A percentile compares a stretch with the other conserved stretches of the same genome.
Conservation (phyloP, 805 yeast genomes). For the Saccharomycopsis schoenii region DNA sequence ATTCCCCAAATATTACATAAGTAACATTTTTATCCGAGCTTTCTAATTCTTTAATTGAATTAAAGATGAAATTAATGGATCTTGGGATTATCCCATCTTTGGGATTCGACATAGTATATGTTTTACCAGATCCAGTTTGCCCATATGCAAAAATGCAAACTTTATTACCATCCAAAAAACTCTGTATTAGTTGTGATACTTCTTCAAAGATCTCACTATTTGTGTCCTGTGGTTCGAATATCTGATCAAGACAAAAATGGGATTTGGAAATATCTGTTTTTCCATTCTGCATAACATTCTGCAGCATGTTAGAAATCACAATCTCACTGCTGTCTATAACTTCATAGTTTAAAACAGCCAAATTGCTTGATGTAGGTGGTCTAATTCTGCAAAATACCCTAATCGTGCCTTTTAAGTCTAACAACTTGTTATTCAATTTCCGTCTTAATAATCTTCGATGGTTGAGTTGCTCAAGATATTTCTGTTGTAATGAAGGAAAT, state of each 20-base stretch:
- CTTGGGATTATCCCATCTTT: constrained; percentile 74
- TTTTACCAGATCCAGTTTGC: constrained; percentile 94
- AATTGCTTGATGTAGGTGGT: constrained; percentile 34
- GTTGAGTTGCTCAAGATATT: neutral
- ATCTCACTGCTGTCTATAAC: neutral
- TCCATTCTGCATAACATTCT: constrained; percentile 24
- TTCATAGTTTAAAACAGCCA: neutral
- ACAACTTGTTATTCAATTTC: constrained; percentile 59
- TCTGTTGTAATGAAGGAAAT: neutral
- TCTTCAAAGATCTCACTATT: constrained; percentile 72
- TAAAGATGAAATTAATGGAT: constrained; percentile 63
- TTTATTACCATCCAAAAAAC: constrained; percentile 77
- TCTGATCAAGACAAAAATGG: constrained; percentile 49
- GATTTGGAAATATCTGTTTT: constrained; percentile 12
- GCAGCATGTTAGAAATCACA: constrained; percentile 19
- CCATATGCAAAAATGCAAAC: constrained; percentile 96
- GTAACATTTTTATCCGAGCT: constrained; percentile 45
- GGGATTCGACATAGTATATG: constrained; percentile 73
- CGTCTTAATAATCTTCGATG: constrained; percentile 32
- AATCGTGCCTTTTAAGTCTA: constrained; percentile 85
- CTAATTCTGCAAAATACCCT: constrained; percentile 83
- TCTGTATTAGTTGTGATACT: constrained; percentile 76
- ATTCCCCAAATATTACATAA: constrained; percentile 58
- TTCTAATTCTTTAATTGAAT: constrained; percentile 37
- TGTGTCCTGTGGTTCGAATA: constrained; percentile 45